These are phyloP conservation scores for Spirogloea muscicola DNA, from an alignment of 139 green algal genomes.

Conservation along the genomic window DNA sequence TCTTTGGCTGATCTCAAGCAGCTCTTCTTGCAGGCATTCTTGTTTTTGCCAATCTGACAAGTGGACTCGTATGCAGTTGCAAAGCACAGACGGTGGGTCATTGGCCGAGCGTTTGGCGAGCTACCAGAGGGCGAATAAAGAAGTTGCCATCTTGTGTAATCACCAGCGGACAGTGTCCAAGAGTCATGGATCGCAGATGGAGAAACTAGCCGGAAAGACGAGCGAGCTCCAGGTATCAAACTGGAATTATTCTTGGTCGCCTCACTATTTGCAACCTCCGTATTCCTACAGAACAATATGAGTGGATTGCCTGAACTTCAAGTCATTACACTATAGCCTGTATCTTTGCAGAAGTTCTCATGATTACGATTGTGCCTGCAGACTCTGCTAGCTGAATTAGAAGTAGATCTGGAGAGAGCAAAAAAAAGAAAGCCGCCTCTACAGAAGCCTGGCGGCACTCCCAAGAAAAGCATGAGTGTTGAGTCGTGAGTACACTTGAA, in stretches of 20 bases:
- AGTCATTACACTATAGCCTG: too few relatives aligned
- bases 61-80: slow-evolving; percentile 19
- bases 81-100: slow-evolving; percentile 19
- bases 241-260: too few relatives aligned
- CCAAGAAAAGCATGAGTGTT: slow-evolving; percentile 24
- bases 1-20: background rate
- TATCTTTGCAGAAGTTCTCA: too few relatives aligned
- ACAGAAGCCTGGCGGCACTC: slow-evolving; percentile 8
- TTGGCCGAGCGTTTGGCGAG: slow-evolving; percentile 74
- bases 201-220: slow-evolving; percentile 60
- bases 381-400: slow-evolving; percentile 21
- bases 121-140: slow-evolving; percentile 97
- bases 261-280: too few relatives aligned
- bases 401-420: slow-evolving; percentile 24
- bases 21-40: background rate
- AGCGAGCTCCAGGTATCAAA: slow-evolving; percentile 41
- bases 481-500: slow-evolving; percentile 1
- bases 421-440: slow-evolving; percentile 17
- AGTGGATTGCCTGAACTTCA: too few relatives aligned
- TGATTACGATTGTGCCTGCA: too few relatives aligned
- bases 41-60: background rate
- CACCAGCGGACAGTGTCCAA: slow-evolving; percentile 86
- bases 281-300: too few relatives aligned
- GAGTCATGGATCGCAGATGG: slow-evolving; percentile 78
- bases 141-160: slow-evolving; percentile 99